A percentile compares a stretch with the other conserved stretches of the same genome.
Evolutionary conservation across 306 rosid species (phyloP).

Genomic region (Mucuna pruriens): DNA sequence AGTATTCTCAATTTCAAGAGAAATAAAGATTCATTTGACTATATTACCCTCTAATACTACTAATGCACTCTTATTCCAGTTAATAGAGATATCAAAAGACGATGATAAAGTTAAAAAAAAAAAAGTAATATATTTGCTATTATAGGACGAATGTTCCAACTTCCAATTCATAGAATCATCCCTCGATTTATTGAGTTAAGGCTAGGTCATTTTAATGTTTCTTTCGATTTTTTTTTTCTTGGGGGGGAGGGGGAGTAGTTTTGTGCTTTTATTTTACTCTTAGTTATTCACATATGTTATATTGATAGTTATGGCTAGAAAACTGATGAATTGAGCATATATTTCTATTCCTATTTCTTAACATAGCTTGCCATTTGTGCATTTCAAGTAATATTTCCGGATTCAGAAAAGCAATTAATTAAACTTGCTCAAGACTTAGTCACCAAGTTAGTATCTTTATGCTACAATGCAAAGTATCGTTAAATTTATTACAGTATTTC

Average conservation of each 20-base stretch:
- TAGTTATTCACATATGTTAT: not conserved
- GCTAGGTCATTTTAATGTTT: too few relatives aligned
- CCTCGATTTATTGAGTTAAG: too few relatives aligned
- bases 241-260: not conserved
- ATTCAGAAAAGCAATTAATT: slow-evolving; percentile 61
- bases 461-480: not conserved
- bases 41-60: too few relatives aligned
- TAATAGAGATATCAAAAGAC: too few relatives aligned
- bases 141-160: not conserved
- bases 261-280: too few relatives aligned
- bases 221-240: too few relatives aligned
- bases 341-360: slow-evolving; percentile 26
- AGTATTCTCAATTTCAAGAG: too few relatives aligned
- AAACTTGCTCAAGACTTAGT: too few relatives aligned
- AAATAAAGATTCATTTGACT: too few relatives aligned
- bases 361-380: slow-evolving; percentile 69
- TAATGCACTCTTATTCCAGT: too few relatives aligned
- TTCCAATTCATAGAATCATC: too few relatives aligned
- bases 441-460: not conserved
- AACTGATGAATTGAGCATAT: not conserved
- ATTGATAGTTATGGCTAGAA: not conserved
- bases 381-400: slow-evolving; percentile 78
- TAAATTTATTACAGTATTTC: not conserved
- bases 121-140: not conserved
- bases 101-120: too few relatives aligned